Evolutionary conservation across 1,284 basidiomycete species (phyloP), one percentile per base, ranked within the genome.

Genomic region (Boletus nobilissimus): DNA sequence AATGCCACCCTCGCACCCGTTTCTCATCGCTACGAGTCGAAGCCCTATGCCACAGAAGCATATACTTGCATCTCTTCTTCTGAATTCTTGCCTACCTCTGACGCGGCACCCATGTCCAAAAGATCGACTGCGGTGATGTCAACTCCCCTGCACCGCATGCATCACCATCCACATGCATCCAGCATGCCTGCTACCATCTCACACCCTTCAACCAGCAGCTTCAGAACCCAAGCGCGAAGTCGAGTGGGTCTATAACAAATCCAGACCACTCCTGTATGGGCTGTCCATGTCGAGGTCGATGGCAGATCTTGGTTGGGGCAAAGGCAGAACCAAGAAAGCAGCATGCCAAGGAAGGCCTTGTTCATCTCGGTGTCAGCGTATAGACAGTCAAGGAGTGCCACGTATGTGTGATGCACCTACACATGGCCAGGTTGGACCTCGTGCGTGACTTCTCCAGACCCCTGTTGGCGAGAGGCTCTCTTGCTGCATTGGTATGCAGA

Each of bases 191-290:
- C 82, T 14, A 89, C 10, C 92, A 95, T 83, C 89, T 95, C 13
- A 91, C 93, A 38, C 86, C 95, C 65, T 95, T 95, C 88, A 95
- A 95, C 82, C 94, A 95, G 85, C 87, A 90, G 74, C 82, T 95
- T 72, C 92, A 93, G 93, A 91, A 85, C 81, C 83, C 51, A 88
- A 87, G 81, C 88, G 87, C 75, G 82, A 85, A 65, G 89, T 95
- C 74, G 94, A 95, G 85, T 95, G 94, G 94, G 84, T 90, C 29
- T 94, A 92, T 81, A 85, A 88, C 46, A 90, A 91, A 74, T 87
- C 85, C 63, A 84, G 83, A 90, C 91, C 32, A 95, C 94, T 34
- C 94, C 94, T 13, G 89, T 94, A 77, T 95, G 94, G 94, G 88
- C 86, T 74, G 94, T 91, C 68, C 90, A 87, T 76, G 92, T 92